Evolutionary conservation across 768 basidiomycete species (phyloP).

Genomic region (Russula emetica): DNA sequence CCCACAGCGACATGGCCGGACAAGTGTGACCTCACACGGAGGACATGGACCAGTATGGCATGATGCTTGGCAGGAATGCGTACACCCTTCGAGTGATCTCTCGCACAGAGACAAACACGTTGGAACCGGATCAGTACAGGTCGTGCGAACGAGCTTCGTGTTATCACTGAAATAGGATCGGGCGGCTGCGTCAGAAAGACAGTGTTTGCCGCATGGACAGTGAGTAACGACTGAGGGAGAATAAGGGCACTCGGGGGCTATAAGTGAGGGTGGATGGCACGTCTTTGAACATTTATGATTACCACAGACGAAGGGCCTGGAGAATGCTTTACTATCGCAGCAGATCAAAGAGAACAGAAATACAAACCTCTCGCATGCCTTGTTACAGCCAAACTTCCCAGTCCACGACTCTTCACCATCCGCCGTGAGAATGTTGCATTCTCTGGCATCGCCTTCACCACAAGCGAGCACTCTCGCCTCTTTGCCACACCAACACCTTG

Average conservation of each 20-base stretch:
- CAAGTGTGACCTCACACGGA: constrained; percentile 66
- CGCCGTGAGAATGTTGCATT: constrained; percentile 38
- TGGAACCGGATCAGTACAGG: constrained; percentile 74
- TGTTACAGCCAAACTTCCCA: constrained; percentile 61
- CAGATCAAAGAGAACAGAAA: constrained; percentile 4
- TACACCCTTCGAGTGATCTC: constrained; percentile 60
- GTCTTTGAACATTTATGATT: constrained; percentile 64
- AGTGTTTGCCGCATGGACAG: constrained; percentile 79
- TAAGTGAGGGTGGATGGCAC: constrained; percentile 71
- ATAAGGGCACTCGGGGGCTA: constrained; percentile 60
- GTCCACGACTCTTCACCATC: constrained; percentile 52
- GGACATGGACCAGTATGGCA: constrained; percentile 83
- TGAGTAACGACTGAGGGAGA: constrained; percentile 62
- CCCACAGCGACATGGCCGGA: constrained; percentile 85
- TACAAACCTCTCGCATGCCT: constrained; percentile 53
- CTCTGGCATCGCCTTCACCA: constrained; percentile 51
- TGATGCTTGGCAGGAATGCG: constrained; percentile 60
- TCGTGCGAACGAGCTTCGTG: constrained; percentile 37
- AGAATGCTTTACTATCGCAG: constrained; percentile 9
- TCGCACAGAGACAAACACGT: constrained; percentile 69
- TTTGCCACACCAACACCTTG: constrained; percentile 79
- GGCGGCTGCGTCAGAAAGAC: constrained; percentile 40
- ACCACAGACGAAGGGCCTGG: constrained; percentile 69
- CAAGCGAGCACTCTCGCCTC: constrained; percentile 57
- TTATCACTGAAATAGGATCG: constrained; percentile 37